Evolutionary conservation across 2,329 filamentous ascomycete genomes (phyloP).

Genomic region (Fusarium sp.): DNA sequence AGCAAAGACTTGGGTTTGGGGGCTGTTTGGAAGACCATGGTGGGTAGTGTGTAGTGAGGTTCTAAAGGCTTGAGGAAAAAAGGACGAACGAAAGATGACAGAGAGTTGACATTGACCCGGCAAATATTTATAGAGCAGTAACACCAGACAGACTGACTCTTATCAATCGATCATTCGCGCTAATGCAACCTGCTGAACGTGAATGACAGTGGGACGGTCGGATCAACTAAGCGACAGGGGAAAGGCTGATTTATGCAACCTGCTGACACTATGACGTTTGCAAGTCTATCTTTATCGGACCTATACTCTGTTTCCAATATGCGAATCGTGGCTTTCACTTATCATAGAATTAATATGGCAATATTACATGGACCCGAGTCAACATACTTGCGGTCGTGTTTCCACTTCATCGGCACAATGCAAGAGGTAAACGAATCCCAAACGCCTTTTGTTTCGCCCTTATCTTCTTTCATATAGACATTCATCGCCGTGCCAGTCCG

Average conservation of each 20-base stretch:
- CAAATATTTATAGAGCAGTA: not conserved
- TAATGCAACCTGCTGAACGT: not conserved
- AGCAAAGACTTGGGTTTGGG: not conserved
- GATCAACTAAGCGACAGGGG: accelerated
- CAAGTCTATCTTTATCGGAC: no score
- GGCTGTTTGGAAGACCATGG: not conserved
- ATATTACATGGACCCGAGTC: accelerated
- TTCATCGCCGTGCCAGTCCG: constrained; percentile 28
- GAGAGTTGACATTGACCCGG: accelerated
- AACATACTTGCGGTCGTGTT: no score
- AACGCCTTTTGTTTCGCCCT: not conserved
- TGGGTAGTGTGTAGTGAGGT: accelerated
- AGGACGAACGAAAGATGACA: no score
- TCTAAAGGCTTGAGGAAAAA: no score
- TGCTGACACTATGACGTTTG: not conserved
- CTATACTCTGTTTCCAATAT: no score
- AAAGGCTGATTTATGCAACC: not conserved
- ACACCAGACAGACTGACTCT: accelerated
- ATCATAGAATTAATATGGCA: accelerated
- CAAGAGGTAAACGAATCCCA: accelerated
- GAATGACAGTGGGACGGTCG: accelerated
- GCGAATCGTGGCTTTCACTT: no score
- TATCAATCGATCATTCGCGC: no score
- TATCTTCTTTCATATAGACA: accelerated
- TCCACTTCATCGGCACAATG: not conserved